Evolutionary conservation across 75 land plant genomes (phyloP).

Genomic region (Isoetes taiwanensis): DNA sequence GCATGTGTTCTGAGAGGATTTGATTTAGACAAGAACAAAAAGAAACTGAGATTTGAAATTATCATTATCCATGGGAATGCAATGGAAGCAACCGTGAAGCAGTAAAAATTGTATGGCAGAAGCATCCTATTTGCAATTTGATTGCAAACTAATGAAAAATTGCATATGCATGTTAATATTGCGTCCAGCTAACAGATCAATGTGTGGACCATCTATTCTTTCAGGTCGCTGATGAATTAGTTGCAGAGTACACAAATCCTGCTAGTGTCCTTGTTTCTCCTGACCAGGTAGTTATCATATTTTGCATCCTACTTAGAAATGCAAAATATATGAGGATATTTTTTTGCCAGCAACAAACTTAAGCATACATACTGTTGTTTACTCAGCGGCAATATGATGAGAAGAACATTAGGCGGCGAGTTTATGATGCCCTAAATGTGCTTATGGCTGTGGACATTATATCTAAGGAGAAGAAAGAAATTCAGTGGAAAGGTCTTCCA

Average conservation of each 20-base stretch:
- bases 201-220: background rate
- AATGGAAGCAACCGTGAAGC: no score
- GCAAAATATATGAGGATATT: no score
- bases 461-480: conserved; percentile 96
- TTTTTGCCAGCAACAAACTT: no score
- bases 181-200: background rate
- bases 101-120: no score
- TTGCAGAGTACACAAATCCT: conserved; percentile 92
- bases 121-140: no score
- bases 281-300: conserved; percentile 58
- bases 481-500: conserved; percentile 98
- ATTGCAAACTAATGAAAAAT: background rate
- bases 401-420: conserved; percentile 92
- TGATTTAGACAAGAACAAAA: no score
- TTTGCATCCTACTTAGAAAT: background rate
- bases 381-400: conserved; percentile 96
- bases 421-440: conserved; percentile 97
- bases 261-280: conserved; percentile 48
- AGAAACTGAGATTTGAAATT: no score
- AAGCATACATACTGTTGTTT: background rate
- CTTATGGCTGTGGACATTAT: conserved; percentile 99
- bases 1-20: no score
- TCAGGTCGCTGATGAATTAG: conserved; percentile 99
- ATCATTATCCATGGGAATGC: no score
- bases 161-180: background rate